A percentile compares a stretch with the other conserved stretches of the same genome.
These are phyloP conservation scores for Cyclotella choctawhatcheeana DNA, from an alignment of 108 stramenopile genomes.

Conservation along the genomic window DNA sequence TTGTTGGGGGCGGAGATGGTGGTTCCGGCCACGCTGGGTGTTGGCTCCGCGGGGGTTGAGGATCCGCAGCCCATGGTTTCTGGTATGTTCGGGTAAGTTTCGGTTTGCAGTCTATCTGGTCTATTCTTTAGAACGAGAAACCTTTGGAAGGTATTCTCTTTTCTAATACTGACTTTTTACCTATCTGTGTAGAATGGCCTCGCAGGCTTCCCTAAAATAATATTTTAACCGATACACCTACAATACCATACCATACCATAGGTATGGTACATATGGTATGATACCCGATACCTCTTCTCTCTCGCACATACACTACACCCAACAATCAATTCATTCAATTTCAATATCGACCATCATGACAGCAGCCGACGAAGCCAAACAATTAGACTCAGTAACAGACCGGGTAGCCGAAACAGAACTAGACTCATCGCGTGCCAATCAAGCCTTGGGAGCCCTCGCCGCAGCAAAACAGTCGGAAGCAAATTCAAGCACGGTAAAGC, in stretches of 20 bases:
- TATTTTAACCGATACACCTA: too few species aligned
- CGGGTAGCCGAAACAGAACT: slow-evolving; percentile 74
- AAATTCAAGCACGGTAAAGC: slow-evolving; percentile 54
- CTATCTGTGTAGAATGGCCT: too few species aligned
- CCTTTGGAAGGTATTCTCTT: too few species aligned
- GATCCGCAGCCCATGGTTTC: slow-evolving; percentile 39
- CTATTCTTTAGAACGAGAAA: neutral
- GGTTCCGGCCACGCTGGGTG: slow-evolving; percentile 1
- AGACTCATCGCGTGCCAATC: slow-evolving; percentile 69
- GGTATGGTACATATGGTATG: too few species aligned
- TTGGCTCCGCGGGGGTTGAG: slow-evolving; percentile 18
- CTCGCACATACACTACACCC: too few species aligned
- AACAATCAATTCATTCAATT: too few species aligned
- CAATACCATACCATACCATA: too few species aligned
- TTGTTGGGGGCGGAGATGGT: slow-evolving; percentile 5
- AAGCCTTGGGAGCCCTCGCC: slow-evolving; percentile 69
- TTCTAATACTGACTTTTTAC: too few species aligned
- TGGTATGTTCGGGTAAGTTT: neutral
- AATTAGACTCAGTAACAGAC: slow-evolving; percentile 85
- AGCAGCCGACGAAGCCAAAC: slow-evolving; percentile 77
- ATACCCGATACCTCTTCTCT: too few species aligned
- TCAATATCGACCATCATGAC: slow-evolving; percentile 35
- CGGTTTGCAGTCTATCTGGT: neutral
- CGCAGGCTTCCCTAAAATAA: too few species aligned
- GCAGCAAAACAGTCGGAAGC: slow-evolving; percentile 20